Evolutionary conservation across 495 filamentous ascomycete species (phyloP).

Genomic region (Penicillium ucsense): DNA sequence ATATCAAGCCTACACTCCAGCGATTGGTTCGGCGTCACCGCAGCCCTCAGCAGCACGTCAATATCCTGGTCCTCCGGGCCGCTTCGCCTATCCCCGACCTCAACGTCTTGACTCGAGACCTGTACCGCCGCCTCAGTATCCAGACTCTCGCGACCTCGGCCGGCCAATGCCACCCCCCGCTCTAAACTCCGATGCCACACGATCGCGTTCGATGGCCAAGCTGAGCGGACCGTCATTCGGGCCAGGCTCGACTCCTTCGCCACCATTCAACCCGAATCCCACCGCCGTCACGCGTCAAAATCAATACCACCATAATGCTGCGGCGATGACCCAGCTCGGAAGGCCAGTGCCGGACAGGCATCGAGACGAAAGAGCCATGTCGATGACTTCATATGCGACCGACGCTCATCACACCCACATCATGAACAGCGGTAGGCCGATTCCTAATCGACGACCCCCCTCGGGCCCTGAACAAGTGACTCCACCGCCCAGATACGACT

Average conservation of each 20-base stretch:
- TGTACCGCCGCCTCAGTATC: constrained; percentile 47
- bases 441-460: constrained; percentile 56
- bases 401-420: constrained; percentile 78
- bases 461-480: constrained; percentile 35
- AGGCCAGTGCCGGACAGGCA: constrained; percentile 83
- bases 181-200: constrained; percentile 61
- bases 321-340: constrained; percentile 75
- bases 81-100: constrained; percentile 55
- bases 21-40: constrained; percentile 47
- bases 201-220: constrained; percentile 80
- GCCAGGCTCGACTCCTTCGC: constrained; percentile 33
- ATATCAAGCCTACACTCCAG: constrained; percentile 35
- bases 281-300: constrained; percentile 67
- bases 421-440: constrained; percentile 73
- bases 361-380: constrained; percentile 84
- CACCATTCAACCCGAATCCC: constrained; percentile 55
- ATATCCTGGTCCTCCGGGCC: constrained; percentile 31
- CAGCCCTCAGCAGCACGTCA: constrained; percentile 54
- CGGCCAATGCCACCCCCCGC: constrained; percentile 53
- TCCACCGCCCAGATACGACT: constrained; percentile 9
- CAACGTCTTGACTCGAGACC: constrained; percentile 63
- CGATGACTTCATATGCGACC: constrained; percentile 74
- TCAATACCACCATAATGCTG: constrained; percentile 51
- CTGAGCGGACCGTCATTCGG: constrained; percentile 55
- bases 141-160: constrained; percentile 37